Base-by-base conservation (phyloP, 2,329 filamentous ascomycete species). In the Drechslerella dactyloides region DNA sequence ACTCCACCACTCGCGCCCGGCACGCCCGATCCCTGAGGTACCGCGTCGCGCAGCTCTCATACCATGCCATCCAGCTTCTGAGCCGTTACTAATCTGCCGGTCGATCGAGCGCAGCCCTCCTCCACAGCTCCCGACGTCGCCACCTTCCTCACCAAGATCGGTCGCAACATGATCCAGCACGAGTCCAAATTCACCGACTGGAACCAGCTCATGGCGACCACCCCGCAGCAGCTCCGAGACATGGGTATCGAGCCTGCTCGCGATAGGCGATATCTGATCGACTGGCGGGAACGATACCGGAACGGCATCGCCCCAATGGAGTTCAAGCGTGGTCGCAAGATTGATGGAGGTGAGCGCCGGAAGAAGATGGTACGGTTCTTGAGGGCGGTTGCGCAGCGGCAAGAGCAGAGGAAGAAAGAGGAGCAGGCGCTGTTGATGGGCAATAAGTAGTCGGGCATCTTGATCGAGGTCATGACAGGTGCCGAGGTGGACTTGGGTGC, bases 281-380 rank as follows among this genome's bases (percentile, higher is more conserved):
- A 88, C 74, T 97, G 93, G 91, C 86, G 92, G 76, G 88, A 96
- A 77, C 88, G 89, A 77, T 97, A 87, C 88, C 89, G 79, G 85
- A 85, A 0, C 81, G 81, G 35, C 80, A 81, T 68, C 84, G 83
- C 84, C 74, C 84, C 90, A 21, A 86, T 88, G 64, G 93, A 97
- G 82, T 84, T 92, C 77, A 88, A 85, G 79, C 85, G 88, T 77
- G 93, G 94, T 27, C 87, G 87, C 78, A 97, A 97, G 87, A 88
- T 99, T 75, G 93, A 97, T 81, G 94, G 94, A 78, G 94, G 94
- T 84, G 94, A 99, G 84, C 88, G 94, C 80, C 86, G 94, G 80
- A 87, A 86, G 79, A 90, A 89, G 15, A 89, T 96, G 82, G 88
- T 97, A 58, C 85, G 90, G 77, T 91, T 93, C 76, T 96, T 96